Conservation (phyloP, 2,329 filamentous ascomycete genomes). For the Epichloe gansuensis region DNA sequence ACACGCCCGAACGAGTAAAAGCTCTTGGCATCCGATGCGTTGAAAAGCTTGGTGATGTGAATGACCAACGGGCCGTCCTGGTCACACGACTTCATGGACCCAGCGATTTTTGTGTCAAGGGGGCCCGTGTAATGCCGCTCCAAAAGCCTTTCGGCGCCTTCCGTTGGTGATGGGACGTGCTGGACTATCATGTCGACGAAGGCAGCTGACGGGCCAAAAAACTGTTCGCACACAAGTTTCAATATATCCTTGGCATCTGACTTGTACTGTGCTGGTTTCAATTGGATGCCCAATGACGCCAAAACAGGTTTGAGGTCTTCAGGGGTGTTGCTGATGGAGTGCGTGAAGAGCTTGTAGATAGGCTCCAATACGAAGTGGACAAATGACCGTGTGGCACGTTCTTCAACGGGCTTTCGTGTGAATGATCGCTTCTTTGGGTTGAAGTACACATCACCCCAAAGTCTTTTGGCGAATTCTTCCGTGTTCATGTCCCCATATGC, state of each 20-base stretch:
- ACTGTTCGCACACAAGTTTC: conserved; percentile 83
- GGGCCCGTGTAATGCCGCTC: conserved; percentile 89
- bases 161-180: conserved; percentile 76
- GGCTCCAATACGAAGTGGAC: conserved; percentile 92
- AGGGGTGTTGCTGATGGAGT: conserved; percentile 83
- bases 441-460: conserved; percentile 97
- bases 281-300: conserved; percentile 61
- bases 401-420: conserved; percentile 73
- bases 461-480: conserved; percentile 66
- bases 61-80: conserved; percentile 86
- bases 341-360: conserved; percentile 94
- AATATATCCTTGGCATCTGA: conserved; percentile 80
- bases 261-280: conserved; percentile 90
- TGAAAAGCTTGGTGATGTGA: conserved; percentile 88
- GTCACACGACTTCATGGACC: conserved; percentile 70
- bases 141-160: conserved; percentile 63
- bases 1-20: conserved; percentile 88
- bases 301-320: conserved; percentile 72
- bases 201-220: conserved; percentile 72
- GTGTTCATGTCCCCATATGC: conserved; percentile 72
- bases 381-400: conserved; percentile 71
- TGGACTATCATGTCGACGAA: conserved; percentile 93
- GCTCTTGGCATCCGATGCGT: conserved; percentile 73
- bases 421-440: conserved; percentile 86
- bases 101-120: conserved; percentile 65